Base-by-base conservation (phyloP, 2,329 filamentous ascomycete genomes). In the Claviceps paspali region DNA sequence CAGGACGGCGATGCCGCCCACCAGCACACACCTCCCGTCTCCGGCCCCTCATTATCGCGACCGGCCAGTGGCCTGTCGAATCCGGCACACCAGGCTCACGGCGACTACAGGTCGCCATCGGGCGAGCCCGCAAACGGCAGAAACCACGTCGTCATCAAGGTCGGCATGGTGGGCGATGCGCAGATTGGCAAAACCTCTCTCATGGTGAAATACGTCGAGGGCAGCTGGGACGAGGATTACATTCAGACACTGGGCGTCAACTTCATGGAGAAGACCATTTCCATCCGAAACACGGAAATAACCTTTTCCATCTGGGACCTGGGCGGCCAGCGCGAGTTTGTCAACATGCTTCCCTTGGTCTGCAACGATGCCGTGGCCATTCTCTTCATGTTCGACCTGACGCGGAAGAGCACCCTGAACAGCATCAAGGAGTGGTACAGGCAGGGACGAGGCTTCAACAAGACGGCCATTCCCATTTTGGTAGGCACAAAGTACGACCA, bases 191-290 rank as follows among this genome's bases (percentile, higher is more conserved):
- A 98, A 73, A 98, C 91, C 14, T 95, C 87, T 46, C 64, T 98
- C 55, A 98, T 98, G 91, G 91, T 98, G 54, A 98, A 98, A 61
- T 98, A 98, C 55, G 91, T 98, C 39, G 91, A 98, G 63, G 91
- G 91, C 42, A 95, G 87, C 61, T 98, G 91, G 86, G 91, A 98
- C 59, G 91, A 98, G 63, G 91, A 98, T 59, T 98, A 98, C 61
- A 98, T 98, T 53, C 91, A 98, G 63, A 98, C 91, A 17, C 66
- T 98, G 31, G 91, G 91, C 48, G 91, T 98, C 61, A 98, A 98
- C 61, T 98, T 98, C 62, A 98, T 98, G 91, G 91, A 98, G 61
- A 98, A 98, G 71, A 98, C 91, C 26, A 98, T 98, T 55, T 93
- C 85, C 44, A 98, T 98, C 60, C 82, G 91, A 44, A 98, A 98